These are phyloP conservation scores for Lepraria neglecta DNA, from an alignment of 495 filamentous ascomycete genomes.

Conservation along the genomic window DNA sequence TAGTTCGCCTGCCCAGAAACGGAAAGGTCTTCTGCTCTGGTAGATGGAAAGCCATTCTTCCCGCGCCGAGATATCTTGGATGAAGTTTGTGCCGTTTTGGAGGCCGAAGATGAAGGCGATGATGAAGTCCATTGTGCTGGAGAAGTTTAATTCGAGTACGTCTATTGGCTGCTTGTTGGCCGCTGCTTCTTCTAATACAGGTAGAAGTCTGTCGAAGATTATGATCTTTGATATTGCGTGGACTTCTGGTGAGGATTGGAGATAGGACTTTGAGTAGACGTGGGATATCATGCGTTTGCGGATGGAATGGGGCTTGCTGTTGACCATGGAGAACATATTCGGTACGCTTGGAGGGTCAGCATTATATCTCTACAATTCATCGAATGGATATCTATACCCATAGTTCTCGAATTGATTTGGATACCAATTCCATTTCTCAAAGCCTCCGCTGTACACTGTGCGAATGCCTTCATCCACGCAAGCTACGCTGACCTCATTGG, in stretches of 20 bases:
- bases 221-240: conserved; percentile 53
- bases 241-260: conserved; percentile 57
- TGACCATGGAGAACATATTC: conserved; percentile 50
- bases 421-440: conserved; percentile 45
- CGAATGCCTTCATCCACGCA: conserved; percentile 47
- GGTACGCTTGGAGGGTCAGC: conserved; percentile 30
- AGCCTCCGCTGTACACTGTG: conserved; percentile 61
- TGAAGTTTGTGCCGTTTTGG: conserved; percentile 44
- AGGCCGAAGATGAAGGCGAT: conserved; percentile 49
- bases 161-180: conserved; percentile 26
- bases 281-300: conserved; percentile 50
- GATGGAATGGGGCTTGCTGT: conserved; percentile 44
- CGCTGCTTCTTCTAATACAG: conserved; percentile 35
- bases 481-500: conserved; percentile 59
- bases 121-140: conserved; percentile 40
- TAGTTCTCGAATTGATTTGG: conserved; percentile 33
- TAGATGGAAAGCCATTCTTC: conserved; percentile 52
- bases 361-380: too few species aligned
- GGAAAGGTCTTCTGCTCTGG: conserved; percentile 35
- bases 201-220: conserved; percentile 58
- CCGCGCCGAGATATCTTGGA: conserved; percentile 38
- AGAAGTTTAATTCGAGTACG: conserved; percentile 34
- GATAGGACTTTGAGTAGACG: conserved; percentile 53
- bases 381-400: conserved; percentile 27
- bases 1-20: conserved; percentile 71